Evolutionary conservation across 2,329 filamentous ascomycete genomes (phyloP).

Genomic region (Monilinia laxa): DNA sequence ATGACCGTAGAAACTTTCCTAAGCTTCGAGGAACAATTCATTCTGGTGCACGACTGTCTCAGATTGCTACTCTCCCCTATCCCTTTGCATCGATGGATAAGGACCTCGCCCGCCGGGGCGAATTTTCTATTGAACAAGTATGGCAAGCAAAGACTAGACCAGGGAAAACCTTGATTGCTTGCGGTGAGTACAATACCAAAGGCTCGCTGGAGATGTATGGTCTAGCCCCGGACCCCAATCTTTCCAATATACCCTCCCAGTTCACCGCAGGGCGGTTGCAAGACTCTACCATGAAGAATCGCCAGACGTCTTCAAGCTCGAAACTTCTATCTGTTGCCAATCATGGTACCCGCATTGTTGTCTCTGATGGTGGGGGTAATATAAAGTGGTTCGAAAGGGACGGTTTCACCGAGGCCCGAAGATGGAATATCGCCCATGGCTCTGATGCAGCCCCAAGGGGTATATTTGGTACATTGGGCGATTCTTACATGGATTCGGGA

Average conservation of each 20-base stretch:
- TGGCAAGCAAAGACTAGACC: constrained; percentile 52
- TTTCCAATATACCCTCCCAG: constrained; percentile 38
- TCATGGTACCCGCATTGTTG: constrained; percentile 79
- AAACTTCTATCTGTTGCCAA: constrained; percentile 79
- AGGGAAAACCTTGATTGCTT: constrained; percentile 72
- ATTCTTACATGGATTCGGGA: constrained; percentile 43
- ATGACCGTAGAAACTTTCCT: constrained; percentile 84
- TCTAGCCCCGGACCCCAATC: constrained; percentile 45
- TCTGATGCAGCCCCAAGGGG: constrained; percentile 49
- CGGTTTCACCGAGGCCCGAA: constrained; percentile 61
- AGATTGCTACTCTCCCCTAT: constrained; percentile 67
- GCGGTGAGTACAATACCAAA: constrained; percentile 88
- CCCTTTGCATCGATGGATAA: constrained; percentile 63
- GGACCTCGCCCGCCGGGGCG: constrained; percentile 55
- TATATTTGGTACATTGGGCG: constrained; percentile 51
- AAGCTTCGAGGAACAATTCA: constrained; percentile 74
- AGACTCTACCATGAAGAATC: constrained; percentile 66
- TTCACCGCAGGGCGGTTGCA: constrained; percentile 42
- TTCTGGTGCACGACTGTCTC: constrained; percentile 77
- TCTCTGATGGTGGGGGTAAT: constrained; percentile 79
- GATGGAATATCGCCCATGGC: constrained; percentile 56
- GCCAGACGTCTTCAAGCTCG: constrained; percentile 76
- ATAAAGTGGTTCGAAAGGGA: constrained; percentile 92
- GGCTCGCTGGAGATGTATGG: constrained; percentile 88
- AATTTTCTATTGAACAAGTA: constrained; percentile 56